Base-by-base conservation (phyloP, 2,329 filamentous ascomycete species). In the Lachnellula occidentalis region DNA sequence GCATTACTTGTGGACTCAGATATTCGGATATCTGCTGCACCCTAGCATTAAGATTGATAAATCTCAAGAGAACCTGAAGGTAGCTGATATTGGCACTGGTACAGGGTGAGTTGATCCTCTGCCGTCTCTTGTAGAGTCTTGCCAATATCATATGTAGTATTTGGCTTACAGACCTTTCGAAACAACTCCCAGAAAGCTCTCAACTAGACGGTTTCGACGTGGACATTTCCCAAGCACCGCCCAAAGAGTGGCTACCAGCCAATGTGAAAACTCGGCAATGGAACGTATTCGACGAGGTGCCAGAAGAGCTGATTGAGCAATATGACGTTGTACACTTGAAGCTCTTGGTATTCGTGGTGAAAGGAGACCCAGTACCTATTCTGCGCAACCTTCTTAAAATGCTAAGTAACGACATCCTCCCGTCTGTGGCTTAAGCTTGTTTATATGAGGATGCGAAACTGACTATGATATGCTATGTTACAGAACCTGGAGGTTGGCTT, bases 201-300 rank as follows among this genome's bases (percentile, higher is more conserved):
- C 34, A 39, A n/a, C 17, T 50, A 12, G 48, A 50, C n/a, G 48
- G 48, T 19, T 50, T 50, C 19, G 48, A 50, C 48, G 15, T 50
- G n/a, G 21, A 27, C 36, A 14, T 39, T 14, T 21, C 34, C 19
- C 48, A 50, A 41, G 37, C 34, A n/a, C 34, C 48, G 12, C 48
- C 48, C 7, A 50, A 19, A 22, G 48, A 41, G 14, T 50, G 34
- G 34, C 6, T 50, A 22, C 48, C 48, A 12, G 27, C 48, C 12
- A 50, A 50, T 39, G 48, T 50, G 3, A 37, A 12, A 17, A 19
- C 42, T 7, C n/a, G 37, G 19, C n/a, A 21, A 22, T 17, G 17
- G 19, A 41, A 50, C 34, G 22, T 34, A 11, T n/a, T 47, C 14
- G 11, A 27, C 19, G 21, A 27, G 14, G 11, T 34, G 7, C 45